These are phyloP conservation scores for Coniferiporia weirii DNA, from an alignment of 1,284 basidiomycete species.

Conservation along the genomic window DNA sequence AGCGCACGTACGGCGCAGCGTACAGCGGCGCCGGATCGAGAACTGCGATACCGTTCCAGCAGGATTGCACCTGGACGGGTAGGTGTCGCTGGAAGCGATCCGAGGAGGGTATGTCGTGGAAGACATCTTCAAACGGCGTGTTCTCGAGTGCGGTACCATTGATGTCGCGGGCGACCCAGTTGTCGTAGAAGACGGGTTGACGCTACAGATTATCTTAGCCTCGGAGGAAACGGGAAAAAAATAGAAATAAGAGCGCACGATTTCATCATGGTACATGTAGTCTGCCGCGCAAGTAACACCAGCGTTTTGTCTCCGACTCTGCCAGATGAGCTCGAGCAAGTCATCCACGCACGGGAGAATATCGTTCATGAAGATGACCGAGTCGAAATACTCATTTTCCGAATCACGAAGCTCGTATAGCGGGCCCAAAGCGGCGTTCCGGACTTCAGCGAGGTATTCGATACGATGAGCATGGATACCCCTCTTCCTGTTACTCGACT, in stretches of 20 bases:
- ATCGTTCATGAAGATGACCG: conserved; percentile 98
- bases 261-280: conserved; percentile 96
- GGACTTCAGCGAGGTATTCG: conserved; percentile 95
- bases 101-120: conserved; percentile 74
- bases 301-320: conserved; percentile 85
- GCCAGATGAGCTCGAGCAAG: conserved; percentile 93
- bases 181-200: conserved; percentile 93
- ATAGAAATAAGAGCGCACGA: conserved; percentile 42
- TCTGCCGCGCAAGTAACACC: conserved; percentile 95
- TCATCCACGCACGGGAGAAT: conserved; percentile 94
- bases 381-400: conserved; percentile 88
- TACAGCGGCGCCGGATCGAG: conserved; percentile 93
- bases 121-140: conserved; percentile 89
- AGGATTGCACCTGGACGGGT: conserved; percentile 91
- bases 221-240: neutral
- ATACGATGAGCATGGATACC: conserved; percentile 98
- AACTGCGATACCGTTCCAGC: conserved; percentile 95
- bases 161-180: conserved; percentile 96
- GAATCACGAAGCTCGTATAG: conserved; percentile 87
- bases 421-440: conserved; percentile 91
- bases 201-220: conserved; percentile 33
- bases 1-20: conserved; percentile 78
- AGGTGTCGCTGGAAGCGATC: conserved; percentile 85
- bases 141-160: conserved; percentile 96
- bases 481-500: conserved; percentile 83